Base-by-base conservation (phyloP, 306 rosid species). In the Sesbania bispinosa region DNA sequence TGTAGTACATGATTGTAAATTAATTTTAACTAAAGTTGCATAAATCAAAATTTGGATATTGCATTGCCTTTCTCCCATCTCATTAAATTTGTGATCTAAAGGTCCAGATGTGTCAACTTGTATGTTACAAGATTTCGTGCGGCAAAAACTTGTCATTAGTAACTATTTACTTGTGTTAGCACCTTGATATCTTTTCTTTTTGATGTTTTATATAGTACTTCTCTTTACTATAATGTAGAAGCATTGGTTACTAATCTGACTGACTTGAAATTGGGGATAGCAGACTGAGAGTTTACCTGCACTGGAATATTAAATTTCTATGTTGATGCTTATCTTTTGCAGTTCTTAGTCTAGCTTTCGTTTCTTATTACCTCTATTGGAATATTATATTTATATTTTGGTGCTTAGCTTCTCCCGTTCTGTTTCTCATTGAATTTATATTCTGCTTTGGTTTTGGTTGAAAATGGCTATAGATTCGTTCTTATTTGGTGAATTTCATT, bases 261-360 rank as follows among this genome's bases (percentile, higher is more conserved):
- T 58, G 19, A 39, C 81, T 29, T 51, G 50, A 61, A 69, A 27
- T 39, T 5, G 42, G 32, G 18, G 47, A 36, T 69, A 16, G 33
- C 75, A 57, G 26, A 35, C 27, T 20, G 26, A 58, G 27, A 77
- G 15, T 58, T 58, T 45, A 10, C 10, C 61, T 46, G 18, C 54
- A 47, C 59, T 43, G 29, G 5, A 42, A 19, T 10, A 38, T 19
- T 5, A n/a, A 53, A 24, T 7, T 16, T 16, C n/a, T 39, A 24
- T 53, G 64, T 24, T 23, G 54, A n/a, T 74, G 42, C 72, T 39
- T 38, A 29, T 43, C 59, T 63, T 73, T n/a, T 62, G 14, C 55
- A 24, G 29, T 70, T n/a, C n/a, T n/a, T n/a, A n/a, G n/a, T 46
- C 62, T 33, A 14, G 14, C 42, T 23, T 61, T 19, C 39, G 1